These are phyloP conservation scores for Fraxinus pennsylvanica DNA, from an alignment of 257 asterid species.

Conservation along the genomic window DNA sequence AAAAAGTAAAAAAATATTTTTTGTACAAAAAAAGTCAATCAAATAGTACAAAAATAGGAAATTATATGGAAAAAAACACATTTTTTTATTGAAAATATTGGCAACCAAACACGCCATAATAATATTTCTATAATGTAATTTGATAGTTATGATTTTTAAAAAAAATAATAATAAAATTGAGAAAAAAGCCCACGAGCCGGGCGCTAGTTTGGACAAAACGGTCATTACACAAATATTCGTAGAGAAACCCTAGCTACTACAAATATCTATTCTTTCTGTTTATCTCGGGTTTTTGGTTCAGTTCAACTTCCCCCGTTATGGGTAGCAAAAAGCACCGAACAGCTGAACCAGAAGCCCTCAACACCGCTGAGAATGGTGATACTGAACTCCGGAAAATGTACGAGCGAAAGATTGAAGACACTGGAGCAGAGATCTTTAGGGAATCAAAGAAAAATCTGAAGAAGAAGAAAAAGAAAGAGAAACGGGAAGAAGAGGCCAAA, in stretches of 20 bases:
- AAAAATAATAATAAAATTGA: no score
- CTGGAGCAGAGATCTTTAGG: slow-evolving; percentile 37
- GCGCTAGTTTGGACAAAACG: neutral
- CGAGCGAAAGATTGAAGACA: slow-evolving; percentile 62
- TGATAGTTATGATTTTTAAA: no score
- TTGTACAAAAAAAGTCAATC: no score
- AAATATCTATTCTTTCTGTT: slow-evolving; percentile 11
- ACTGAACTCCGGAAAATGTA: slow-evolving; percentile 51
- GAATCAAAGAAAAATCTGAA: slow-evolving; percentile 41
- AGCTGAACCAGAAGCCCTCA: slow-evolving; percentile 31
- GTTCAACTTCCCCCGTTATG: slow-evolving; percentile 22
- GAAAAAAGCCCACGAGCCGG: neutral
- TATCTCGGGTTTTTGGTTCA: slow-evolving; percentile 39
- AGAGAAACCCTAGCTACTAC: slow-evolving; percentile 31
- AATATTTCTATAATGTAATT: no score
- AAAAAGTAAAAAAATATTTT: no score
- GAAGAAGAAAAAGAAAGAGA: slow-evolving; percentile 32
- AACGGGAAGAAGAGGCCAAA: slow-evolving; percentile 25
- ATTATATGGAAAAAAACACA: no score
- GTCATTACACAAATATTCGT: neutral
- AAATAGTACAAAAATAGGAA: no score
- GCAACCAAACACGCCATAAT: no score
- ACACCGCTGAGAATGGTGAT: slow-evolving; percentile 37
- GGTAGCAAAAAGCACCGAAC: slow-evolving; percentile 39
- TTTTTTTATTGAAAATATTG: no score